Evolutionary conservation across 768 basidiomycete species (phyloP).

Genomic region (Mycena maculata): DNA sequence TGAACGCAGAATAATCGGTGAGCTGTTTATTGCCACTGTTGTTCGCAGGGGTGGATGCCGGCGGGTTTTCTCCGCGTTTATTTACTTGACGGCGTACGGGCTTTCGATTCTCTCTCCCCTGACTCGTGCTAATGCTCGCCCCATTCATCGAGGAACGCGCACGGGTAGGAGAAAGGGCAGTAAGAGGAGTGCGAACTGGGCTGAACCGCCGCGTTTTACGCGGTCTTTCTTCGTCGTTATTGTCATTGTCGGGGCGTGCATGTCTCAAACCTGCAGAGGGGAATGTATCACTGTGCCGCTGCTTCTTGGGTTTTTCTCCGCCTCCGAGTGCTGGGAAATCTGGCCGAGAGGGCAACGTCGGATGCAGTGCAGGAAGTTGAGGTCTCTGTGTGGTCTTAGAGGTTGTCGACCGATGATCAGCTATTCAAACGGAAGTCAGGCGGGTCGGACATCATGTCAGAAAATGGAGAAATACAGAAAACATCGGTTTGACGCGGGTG

Average conservation of each 20-base stretch:
- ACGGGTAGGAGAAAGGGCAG: neutral
- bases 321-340: slow-evolving; percentile 11
- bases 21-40: slow-evolving; percentile 36
- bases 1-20: slow-evolving; percentile 61
- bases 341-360: slow-evolving; percentile 18
- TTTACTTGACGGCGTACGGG: neutral
- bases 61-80: slow-evolving; percentile 10
- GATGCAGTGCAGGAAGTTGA: slow-evolving; percentile 11
- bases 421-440: neutral
- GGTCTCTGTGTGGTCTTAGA: neutral
- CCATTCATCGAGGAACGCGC: slow-evolving; percentile 11
- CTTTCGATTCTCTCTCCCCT: slow-evolving; percentile 38
- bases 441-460: neutral
- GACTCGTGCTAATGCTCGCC: slow-evolving; percentile 29
- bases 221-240: slow-evolving; percentile 25
- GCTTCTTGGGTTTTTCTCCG: slow-evolving; percentile 17
- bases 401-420: neutral
- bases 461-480: neutral
- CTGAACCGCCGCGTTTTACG: slow-evolving; percentile 30
- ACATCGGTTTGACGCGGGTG: no score
- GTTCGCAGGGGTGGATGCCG: slow-evolving; percentile 40
- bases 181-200: slow-evolving; percentile 23
- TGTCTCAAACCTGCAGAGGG: neutral
- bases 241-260: slow-evolving; percentile 4
- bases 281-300: slow-evolving; percentile 25